A percentile compares a stretch with the other conserved stretches of the same genome.
Conservation (phyloP, 2,329 filamentous ascomycete genomes). For the Alternaria arbusti region DNA sequence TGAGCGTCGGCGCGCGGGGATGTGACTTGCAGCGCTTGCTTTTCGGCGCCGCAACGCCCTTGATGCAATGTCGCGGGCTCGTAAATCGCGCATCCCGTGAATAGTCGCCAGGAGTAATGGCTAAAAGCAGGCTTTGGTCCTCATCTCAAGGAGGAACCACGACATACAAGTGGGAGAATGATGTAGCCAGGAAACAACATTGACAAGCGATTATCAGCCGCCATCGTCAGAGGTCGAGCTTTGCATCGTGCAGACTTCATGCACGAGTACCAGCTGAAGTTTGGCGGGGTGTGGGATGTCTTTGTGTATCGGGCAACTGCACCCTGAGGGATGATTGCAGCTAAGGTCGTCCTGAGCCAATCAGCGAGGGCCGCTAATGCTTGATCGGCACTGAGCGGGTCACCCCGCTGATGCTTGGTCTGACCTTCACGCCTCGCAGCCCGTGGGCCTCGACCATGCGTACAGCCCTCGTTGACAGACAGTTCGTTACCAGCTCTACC, state of each 20-base stretch:
- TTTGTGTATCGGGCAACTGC: neutral
- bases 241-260: neutral
- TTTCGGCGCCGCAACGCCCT: neutral
- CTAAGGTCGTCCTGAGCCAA: neutral
- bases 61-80: neutral
- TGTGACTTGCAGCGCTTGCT: neutral
- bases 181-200: no score
- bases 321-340: neutral
- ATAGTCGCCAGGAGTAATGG: neutral
- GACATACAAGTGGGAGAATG: no score
- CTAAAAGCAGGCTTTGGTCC: neutral
- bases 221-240: neutral
- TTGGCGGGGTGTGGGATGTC: neutral
- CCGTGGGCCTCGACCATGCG: neutral
- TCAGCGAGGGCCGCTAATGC: neutral
- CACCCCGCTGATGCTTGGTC: slow-evolving; percentile 1
- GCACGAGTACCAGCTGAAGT: neutral
- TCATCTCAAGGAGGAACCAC: neutral
- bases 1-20: neutral
- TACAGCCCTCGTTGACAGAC: neutral
- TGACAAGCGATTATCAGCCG: neutral
- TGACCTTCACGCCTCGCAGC: neutral
- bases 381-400: neutral
- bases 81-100: neutral
- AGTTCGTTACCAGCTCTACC: neutral